Conservation (phyloP, 2,329 filamentous ascomycete genomes). For the Penicillium sp. region DNA sequence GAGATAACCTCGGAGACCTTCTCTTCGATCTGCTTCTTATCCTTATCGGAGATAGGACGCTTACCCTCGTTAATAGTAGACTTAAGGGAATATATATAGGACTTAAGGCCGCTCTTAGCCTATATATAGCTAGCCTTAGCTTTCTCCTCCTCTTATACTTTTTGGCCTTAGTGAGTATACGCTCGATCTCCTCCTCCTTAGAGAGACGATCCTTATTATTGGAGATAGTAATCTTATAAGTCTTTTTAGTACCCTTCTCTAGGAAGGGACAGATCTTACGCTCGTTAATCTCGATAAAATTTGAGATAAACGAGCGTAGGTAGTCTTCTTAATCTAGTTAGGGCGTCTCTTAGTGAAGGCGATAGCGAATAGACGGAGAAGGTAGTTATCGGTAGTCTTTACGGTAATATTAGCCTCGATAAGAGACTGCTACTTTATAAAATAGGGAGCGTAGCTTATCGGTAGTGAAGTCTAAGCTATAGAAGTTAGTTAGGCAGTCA, state of each 20-base stretch:
- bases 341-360: no score
- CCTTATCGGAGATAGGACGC: conserved; percentile 71
- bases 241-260: conserved; percentile 99
- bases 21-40: conserved; percentile 80
- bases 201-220: conserved; percentile 99
- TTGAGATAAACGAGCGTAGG: no score
- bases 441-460: no score
- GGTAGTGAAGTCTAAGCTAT: no score
- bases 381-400: no score
- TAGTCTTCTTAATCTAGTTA: no score
- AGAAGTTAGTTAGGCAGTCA: no score
- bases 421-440: no score
- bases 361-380: no score
- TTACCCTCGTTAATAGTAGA: conserved; percentile 90
- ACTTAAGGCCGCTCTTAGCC: conserved; percentile 99
- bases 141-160: conserved; percentile 99
- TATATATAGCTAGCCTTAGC: conserved; percentile 84
- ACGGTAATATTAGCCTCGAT: no score
- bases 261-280: no score
- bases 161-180: conserved; percentile 97
- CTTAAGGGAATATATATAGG: conserved; percentile 89
- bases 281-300: no score
- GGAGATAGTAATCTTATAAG: conserved; percentile 99
- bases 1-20: conserved; percentile 89
- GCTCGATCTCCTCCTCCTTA: conserved; percentile 99